Conservation (phyloP, 768 basidiomycete species). For the Hericium rajendrae region DNA sequence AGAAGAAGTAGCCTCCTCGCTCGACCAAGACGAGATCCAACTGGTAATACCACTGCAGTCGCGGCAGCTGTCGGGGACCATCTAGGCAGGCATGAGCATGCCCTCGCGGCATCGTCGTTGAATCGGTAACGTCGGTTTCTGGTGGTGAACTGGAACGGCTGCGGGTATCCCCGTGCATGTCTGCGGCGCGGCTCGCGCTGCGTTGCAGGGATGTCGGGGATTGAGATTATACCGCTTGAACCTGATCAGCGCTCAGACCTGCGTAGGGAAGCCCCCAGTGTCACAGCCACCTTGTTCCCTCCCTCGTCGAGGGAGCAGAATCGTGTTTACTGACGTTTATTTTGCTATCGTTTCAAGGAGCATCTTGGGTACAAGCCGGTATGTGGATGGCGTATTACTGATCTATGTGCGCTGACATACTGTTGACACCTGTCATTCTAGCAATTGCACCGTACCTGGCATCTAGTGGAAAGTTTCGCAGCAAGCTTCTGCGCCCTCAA, state of each 20-base stretch:
- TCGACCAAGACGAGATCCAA: slow-evolving; percentile 43
- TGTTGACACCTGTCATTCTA: slow-evolving; percentile 20
- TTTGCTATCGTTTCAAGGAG: slow-evolving; percentile 32
- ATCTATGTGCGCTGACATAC: background rate
- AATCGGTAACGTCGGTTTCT: slow-evolving; percentile 64
- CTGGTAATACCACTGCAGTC: slow-evolving; percentile 36
- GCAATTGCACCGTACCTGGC: slow-evolving; percentile 85
- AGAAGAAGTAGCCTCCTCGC: slow-evolving; percentile 20
- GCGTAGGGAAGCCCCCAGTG: slow-evolving; percentile 95
- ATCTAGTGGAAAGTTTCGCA: slow-evolving; percentile 74
- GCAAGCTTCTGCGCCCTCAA: slow-evolving; percentile 86
- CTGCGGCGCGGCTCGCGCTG: slow-evolving; percentile 16
- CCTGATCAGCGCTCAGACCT: slow-evolving; percentile 97
- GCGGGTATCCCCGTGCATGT: slow-evolving; percentile 69
- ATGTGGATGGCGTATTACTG: slow-evolving; percentile 11
- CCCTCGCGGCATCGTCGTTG: slow-evolving; percentile 23
- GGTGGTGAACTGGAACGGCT: slow-evolving; percentile 72
- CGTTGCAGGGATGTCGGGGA: slow-evolving; percentile 36
- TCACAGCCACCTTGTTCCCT: slow-evolving; percentile 36
- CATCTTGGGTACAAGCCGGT: slow-evolving; percentile 78
- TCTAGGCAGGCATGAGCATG: slow-evolving; percentile 19
- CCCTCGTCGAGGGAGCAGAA: slow-evolving; percentile 30
- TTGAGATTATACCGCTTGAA: slow-evolving; percentile 98
- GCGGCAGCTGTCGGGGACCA: slow-evolving; percentile 19
- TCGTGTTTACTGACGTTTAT: slow-evolving; percentile 39